phyloP scores from a whole-genome alignment of 345 rosid genomes.

The Xanthoceras sorbifolium region DNA sequence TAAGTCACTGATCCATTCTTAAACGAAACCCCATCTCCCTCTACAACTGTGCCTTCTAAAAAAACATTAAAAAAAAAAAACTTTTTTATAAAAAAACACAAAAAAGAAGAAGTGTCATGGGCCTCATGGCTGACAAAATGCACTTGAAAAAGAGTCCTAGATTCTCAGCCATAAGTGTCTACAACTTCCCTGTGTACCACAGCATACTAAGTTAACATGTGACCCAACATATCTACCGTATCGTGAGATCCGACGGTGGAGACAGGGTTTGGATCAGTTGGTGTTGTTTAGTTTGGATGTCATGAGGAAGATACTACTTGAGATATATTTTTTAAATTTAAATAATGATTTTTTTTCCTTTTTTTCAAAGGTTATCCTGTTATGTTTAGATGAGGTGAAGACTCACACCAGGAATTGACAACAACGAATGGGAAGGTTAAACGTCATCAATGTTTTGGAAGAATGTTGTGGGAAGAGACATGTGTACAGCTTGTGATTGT shows the following conservation, averaged over 20 bases:
- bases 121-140: background rate
- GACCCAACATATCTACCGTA: background rate
- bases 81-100: background rate
- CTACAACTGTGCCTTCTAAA: slow-evolving; percentile 13
- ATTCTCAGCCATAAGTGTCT: slow-evolving; percentile 29
- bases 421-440: slow-evolving; percentile 22
- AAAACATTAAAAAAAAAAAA: background rate
- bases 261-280: background rate
- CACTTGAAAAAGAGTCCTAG: slow-evolving; percentile 3
- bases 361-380: background rate
- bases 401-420: slow-evolving; percentile 15
- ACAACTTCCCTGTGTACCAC: background rate
- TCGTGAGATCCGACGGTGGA: background rate
- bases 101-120: background rate
- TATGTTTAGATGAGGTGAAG: background rate
- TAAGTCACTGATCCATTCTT: slow-evolving; percentile 13
- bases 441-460: background rate
- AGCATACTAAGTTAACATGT: background rate
- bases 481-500: background rate
- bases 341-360: background rate
- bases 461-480: background rate
- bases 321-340: background rate
- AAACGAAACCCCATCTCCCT: slow-evolving; percentile 16
- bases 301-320: background rate
- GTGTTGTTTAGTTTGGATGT: background rate